Evolutionary conservation across 2,329 filamentous ascomycete genomes (phyloP).

Genomic region (Colletotrichum ledebouriae): DNA sequence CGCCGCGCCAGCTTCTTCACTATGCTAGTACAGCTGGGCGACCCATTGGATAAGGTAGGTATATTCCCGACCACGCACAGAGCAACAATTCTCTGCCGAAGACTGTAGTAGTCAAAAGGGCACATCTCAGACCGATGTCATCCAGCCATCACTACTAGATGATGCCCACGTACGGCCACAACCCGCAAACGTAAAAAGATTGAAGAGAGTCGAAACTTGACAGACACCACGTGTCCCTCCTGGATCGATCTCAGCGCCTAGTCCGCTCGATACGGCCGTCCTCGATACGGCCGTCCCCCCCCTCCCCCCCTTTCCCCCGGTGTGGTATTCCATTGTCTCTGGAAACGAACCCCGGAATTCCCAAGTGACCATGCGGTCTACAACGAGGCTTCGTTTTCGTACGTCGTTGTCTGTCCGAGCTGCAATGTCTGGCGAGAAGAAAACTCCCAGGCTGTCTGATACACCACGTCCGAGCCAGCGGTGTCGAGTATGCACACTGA

Average conservation of each 20-base stretch:
- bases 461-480: not conserved
- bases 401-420: no score
- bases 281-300: conserved; percentile 15
- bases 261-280: conserved; percentile 20
- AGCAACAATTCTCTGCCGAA: no score
- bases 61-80: no score
- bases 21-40: not conserved
- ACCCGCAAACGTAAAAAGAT: conserved; percentile 9
- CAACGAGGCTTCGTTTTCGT: not conserved
- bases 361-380: not conserved
- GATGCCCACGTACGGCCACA: not conserved
- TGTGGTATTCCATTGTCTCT: conserved; percentile 2
- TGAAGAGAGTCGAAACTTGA: conserved; percentile 17
- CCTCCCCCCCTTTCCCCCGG: not conserved
- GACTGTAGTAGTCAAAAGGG: no score
- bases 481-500: not conserved
- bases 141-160: no score
- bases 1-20: conserved; percentile 3
- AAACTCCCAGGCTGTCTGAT: not conserved
- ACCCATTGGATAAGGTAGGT: no score
- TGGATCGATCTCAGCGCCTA: conserved; percentile 22
- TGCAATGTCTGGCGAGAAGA: not conserved
- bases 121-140: no score
- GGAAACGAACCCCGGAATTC: conserved; percentile 1
- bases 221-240: conserved; percentile 33